Evolutionary conservation across 257 asterid genomes (phyloP).

Genomic region (Craterostigma plantagineum): DNA sequence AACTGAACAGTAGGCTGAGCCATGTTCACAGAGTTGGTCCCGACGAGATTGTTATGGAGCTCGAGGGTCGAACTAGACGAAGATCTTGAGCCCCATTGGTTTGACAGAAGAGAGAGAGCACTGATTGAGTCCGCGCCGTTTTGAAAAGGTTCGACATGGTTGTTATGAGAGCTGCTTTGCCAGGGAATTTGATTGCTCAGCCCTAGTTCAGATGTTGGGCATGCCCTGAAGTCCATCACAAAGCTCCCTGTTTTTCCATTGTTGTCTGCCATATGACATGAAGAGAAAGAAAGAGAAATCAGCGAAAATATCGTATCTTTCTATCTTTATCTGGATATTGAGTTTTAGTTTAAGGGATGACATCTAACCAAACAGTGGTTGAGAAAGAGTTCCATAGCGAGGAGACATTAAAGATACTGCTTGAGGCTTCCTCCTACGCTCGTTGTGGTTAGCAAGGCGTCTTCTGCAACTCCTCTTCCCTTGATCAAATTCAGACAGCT

Average conservation of each 20-base stretch:
- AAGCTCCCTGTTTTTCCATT: slow-evolving; percentile 39
- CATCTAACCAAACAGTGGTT: slow-evolving; percentile 40
- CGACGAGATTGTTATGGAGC: too few species aligned
- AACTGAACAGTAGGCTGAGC: slow-evolving; percentile 25
- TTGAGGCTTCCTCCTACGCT: slow-evolving; percentile 78
- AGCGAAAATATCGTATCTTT: background rate
- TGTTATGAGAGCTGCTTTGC: slow-evolving; percentile 40
- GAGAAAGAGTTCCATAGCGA: slow-evolving; percentile 36
- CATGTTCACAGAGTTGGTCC: too few species aligned
- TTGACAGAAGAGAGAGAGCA: slow-evolving; percentile 99
- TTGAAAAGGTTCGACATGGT: slow-evolving; percentile 17
- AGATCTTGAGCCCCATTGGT: slow-evolving; percentile 48
- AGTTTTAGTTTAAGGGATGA: slow-evolving; percentile 2
- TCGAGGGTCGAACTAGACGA: slow-evolving; percentile 15
- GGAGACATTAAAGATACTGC: slow-evolving; percentile 38
- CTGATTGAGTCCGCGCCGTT: slow-evolving; percentile 33
- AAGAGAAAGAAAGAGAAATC: slow-evolving; percentile 1
- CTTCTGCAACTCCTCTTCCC: slow-evolving; percentile 89
- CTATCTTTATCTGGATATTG: background rate
- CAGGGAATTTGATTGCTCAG: slow-evolving; percentile 25
- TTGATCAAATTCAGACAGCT: slow-evolving; percentile 73
- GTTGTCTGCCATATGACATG: slow-evolving; percentile 27
- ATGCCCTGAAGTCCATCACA: slow-evolving; percentile 53
- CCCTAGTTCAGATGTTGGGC: slow-evolving; percentile 27
- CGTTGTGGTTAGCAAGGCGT: slow-evolving; percentile 94